Percentiles rank a stretch among this genome's conserved stretches.
Evolutionary conservation across 306 rosid species (phyloP).

Genomic region (Quercus glauca): DNA sequence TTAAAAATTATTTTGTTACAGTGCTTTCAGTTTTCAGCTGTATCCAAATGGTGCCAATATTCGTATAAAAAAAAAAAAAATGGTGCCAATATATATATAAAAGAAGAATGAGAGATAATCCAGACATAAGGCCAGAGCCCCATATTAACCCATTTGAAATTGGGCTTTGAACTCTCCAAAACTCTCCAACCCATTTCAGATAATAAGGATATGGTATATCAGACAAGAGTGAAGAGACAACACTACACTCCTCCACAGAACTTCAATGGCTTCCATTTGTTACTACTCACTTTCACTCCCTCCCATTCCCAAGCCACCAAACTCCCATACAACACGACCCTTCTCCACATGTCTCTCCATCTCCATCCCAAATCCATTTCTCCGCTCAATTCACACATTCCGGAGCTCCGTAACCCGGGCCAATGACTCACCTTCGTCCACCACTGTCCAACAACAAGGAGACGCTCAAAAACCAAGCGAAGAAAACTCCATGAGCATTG

Average conservation of each 20-base stretch:
- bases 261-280: constrained; percentile 50
- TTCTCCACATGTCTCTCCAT: constrained; percentile 11
- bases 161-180: neutral
- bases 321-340: constrained; percentile 10
- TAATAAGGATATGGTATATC: neutral
- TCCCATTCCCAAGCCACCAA: constrained; percentile 26
- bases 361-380: constrained; percentile 2
- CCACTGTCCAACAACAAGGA: constrained; percentile 17
- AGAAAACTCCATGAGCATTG: constrained; percentile 60
- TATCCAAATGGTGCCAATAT: too few relatives aligned
- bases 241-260: neutral
- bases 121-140: too few relatives aligned
- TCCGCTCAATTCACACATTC: constrained; percentile 16
- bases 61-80: too few relatives aligned
- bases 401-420: constrained; percentile 40
- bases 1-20: too few relatives aligned
- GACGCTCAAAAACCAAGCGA: constrained; percentile 41
- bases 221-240: neutral
- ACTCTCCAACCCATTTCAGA: neutral
- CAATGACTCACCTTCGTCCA: constrained; percentile 35
- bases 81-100: too few relatives aligned
- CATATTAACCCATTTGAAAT: neutral
- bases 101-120: too few relatives aligned
- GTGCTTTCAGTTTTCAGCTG: too few relatives aligned
- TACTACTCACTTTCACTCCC: constrained; percentile 38